Percentiles rank a stretch among this genome's conserved stretches.
phyloP scores from a whole-genome alignment of 495 filamentous ascomycete genomes.

The Terfezia claveryi region DNA sequence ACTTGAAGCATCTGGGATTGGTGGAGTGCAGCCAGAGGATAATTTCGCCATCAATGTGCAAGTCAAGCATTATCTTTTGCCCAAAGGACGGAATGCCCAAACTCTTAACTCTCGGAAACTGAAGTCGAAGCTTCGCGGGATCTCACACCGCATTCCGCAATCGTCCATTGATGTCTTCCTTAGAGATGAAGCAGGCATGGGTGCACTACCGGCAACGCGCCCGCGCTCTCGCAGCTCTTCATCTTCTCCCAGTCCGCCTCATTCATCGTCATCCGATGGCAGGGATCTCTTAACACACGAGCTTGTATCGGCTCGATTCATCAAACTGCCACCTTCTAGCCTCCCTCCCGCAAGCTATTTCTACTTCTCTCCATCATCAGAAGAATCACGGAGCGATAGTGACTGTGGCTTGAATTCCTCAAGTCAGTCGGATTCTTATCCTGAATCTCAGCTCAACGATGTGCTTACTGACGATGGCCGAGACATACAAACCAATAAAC shows the following conservation, averaged over 20 bases:
- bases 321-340: slow-evolving; percentile 12
- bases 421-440: not conserved
- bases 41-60: slow-evolving; percentile 33
- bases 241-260: not conserved
- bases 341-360: slow-evolving; percentile 16
- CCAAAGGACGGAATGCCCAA: slow-evolving; percentile 14
- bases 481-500: not conserved
- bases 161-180: slow-evolving; percentile 17
- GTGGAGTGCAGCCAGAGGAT: slow-evolving; percentile 33
- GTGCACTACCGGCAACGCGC: not conserved
- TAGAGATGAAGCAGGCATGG: slow-evolving; percentile 3
- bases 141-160: slow-evolving; percentile 16
- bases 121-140: slow-evolving; percentile 16
- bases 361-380: slow-evolving; percentile 13
- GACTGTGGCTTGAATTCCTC: slow-evolving; percentile 7
- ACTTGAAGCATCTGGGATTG: slow-evolving; percentile 34
- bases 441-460: not conserved
- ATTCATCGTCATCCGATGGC: not conserved
- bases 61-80: slow-evolving; percentile 18
- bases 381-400: slow-evolving; percentile 15
- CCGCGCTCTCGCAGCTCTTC: not conserved
- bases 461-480: not conserved
- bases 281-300: not conserved
- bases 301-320: slow-evolving; percentile 11
- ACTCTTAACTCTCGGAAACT: slow-evolving; percentile 11